Evolutionary conservation across 495 filamentous ascomycete genomes (phyloP).

Genomic region (Talaromyces nanjingensis): DNA sequence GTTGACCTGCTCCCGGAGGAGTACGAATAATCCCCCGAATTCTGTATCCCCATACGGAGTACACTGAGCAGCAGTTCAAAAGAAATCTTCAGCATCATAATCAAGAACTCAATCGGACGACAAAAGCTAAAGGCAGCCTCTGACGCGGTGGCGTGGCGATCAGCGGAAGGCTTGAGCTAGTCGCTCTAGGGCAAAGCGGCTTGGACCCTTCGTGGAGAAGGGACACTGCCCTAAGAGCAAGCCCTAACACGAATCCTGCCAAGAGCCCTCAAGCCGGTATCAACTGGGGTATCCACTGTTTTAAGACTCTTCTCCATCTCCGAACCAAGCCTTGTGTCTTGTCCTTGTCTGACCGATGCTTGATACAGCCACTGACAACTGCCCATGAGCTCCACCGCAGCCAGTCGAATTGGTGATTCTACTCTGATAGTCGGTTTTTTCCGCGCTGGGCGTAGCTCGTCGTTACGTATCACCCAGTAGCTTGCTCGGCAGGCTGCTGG

Average conservation of each 20-base stretch:
- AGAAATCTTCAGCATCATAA: not conserved
- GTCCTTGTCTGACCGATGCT: not conserved
- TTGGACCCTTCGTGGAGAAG: not conserved
- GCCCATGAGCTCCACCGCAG: not conserved
- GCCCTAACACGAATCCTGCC: not conserved
- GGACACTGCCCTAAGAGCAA: not conserved
- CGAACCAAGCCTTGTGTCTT: not conserved
- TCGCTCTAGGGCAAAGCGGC: not conserved
- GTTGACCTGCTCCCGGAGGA: not conserved
- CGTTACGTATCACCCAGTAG: not conserved
- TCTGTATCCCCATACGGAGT: not conserved
- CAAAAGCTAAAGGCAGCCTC: not conserved
- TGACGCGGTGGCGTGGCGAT: constrained; percentile 7
- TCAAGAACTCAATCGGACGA: not conserved
- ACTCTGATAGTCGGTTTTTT: not conserved
- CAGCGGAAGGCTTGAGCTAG: not conserved
- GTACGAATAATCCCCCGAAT: not conserved
- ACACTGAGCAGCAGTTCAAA: not conserved
- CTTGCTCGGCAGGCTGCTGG: not conserved
- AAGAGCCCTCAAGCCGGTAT: not conserved
- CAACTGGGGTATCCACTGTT: not conserved
- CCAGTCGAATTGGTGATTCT: not conserved
- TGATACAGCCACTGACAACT: not conserved
- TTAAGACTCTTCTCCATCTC: not conserved
- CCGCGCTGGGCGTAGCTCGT: not conserved